Percentiles rank a stretch among this genome's conserved stretches.
Evolutionary conservation across 768 basidiomycete species (phyloP).

Genomic region (Russula emetica): DNA sequence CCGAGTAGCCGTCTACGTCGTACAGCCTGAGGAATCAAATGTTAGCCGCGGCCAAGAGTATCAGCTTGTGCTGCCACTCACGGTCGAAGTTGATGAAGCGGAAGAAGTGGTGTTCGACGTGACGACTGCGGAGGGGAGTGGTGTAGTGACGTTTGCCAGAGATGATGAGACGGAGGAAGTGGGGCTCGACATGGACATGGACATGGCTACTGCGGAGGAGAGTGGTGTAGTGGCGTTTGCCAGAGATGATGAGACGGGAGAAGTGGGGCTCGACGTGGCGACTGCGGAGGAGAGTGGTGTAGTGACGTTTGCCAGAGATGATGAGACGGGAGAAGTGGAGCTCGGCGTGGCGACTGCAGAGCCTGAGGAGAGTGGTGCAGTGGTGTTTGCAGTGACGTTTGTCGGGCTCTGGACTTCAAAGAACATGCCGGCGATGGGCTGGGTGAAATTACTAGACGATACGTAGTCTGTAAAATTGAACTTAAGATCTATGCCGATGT

Average conservation of each 20-base stretch:
- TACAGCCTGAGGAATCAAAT: too few species aligned
- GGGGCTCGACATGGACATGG: too few species aligned
- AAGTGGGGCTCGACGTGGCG: too few species aligned
- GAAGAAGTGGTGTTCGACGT: too few species aligned
- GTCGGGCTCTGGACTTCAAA: conserved; percentile 65
- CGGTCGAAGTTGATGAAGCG: too few species aligned
- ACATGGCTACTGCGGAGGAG: conserved; percentile 61
- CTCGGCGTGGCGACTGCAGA: conserved; percentile 62
- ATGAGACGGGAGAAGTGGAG: conserved; percentile 33
- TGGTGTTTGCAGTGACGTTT: conserved; percentile 47
- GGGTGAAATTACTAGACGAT: conserved; percentile 49
- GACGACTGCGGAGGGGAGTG: too few species aligned
- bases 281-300: too few species aligned
- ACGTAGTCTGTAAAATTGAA: conserved; percentile 59
- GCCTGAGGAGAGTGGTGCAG: conserved; percentile 54
- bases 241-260: too few species aligned
- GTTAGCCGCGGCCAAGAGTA: background rate
- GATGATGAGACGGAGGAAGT: conserved; percentile 21
- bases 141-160: too few species aligned
- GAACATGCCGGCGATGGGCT: conserved; percentile 62
- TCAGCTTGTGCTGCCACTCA: background rate
- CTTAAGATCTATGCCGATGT: conserved; percentile 44
- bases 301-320: too few species aligned
- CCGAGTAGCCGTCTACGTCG: too few species aligned
- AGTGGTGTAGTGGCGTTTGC: conserved; percentile 47